A percentile compares a stretch with the other conserved stretches of the same genome.
These are phyloP conservation scores for Dryadomyces quercus-mongolicae DNA, from an alignment of 2,329 filamentous ascomycete genomes.

Conservation along the genomic window DNA sequence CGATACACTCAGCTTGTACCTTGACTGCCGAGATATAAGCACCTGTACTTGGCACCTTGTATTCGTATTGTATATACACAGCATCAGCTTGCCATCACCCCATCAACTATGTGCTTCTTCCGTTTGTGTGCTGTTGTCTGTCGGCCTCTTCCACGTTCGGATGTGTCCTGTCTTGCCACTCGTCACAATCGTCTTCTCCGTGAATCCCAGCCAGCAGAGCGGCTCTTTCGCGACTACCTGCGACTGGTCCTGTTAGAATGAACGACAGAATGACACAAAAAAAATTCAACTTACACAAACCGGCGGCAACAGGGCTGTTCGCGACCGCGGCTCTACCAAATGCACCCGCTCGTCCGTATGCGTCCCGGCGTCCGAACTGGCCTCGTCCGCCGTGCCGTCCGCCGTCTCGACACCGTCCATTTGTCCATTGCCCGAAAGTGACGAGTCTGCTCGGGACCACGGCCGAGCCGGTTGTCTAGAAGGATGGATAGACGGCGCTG, in stretches of 20 bases:
- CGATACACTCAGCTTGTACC: no score
- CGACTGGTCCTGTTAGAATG: slow-evolving; percentile 33
- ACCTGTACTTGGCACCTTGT: not conserved
- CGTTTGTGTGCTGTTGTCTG: slow-evolving; percentile 21
- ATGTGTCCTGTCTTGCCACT: slow-evolving; percentile 58
- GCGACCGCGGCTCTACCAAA: slow-evolving; percentile 70
- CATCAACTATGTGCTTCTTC: not conserved
- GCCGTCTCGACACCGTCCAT: not conserved
- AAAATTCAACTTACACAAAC: slow-evolving; percentile 54
- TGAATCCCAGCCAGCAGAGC: slow-evolving; percentile 84
- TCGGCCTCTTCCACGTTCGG: slow-evolving; percentile 29
- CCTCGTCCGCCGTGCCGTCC: slow-evolving; percentile 30
- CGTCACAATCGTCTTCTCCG: slow-evolving; percentile 84
- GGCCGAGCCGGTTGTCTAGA: slow-evolving; percentile 11
- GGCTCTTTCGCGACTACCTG: slow-evolving; percentile 81
- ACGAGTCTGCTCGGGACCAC: slow-evolving; percentile 12
- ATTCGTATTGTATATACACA: not conserved
- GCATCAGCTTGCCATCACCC: not conserved
- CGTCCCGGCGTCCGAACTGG: not conserved
- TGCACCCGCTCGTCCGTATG: slow-evolving; percentile 49
- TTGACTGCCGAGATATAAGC: not conserved
- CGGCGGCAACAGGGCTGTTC: slow-evolving; percentile 77
- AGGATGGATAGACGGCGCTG: not conserved
- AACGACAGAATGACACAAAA: not conserved
- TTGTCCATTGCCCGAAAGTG: not conserved